Evolutionary conservation across 179 eudicot genomes (phyloP).

Genomic region (Camellia oleifera): DNA sequence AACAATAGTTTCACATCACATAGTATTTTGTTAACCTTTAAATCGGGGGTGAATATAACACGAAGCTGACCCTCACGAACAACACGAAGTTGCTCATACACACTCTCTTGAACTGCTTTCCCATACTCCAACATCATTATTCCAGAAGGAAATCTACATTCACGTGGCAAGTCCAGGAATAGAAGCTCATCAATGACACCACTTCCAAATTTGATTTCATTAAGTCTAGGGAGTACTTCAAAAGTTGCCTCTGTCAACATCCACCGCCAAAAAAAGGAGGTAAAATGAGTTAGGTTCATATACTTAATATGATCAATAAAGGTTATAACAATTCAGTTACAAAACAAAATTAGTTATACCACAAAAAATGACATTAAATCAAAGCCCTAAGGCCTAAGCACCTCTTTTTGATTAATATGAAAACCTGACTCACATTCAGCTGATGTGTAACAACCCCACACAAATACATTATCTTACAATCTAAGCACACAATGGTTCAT

Average conservation of each 20-base stretch:
- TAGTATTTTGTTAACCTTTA: constrained; percentile 52
- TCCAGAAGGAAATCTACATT: constrained; percentile 66
- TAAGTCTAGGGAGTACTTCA: constrained; percentile 93
- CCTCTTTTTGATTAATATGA: constrained; percentile 1
- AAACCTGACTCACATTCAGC: background rate
- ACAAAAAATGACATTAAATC: background rate
- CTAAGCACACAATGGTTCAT: background rate
- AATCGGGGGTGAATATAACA: constrained; percentile 72
- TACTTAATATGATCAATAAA: background rate
- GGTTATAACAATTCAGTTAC: background rate
- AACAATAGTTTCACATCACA: background rate
- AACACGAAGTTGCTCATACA: constrained; percentile 92
- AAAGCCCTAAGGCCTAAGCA: background rate
- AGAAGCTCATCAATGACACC: constrained; percentile 90
- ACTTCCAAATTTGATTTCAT: constrained; percentile 87
- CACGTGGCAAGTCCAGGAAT: constrained; percentile 87
- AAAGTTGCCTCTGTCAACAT: constrained; percentile 79
- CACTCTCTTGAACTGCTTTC: constrained; percentile 93
- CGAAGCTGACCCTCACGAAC: constrained; percentile 94
- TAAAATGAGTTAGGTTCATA: background rate
- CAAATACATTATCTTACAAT: background rate
- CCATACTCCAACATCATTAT: constrained; percentile 83
- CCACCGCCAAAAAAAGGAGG: constrained; percentile 8
- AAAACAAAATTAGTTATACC: background rate
- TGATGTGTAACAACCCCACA: background rate